These are phyloP conservation scores for Capronia americana DNA, from an alignment of 2,329 filamentous ascomycete genomes.

Conservation along the genomic window DNA sequence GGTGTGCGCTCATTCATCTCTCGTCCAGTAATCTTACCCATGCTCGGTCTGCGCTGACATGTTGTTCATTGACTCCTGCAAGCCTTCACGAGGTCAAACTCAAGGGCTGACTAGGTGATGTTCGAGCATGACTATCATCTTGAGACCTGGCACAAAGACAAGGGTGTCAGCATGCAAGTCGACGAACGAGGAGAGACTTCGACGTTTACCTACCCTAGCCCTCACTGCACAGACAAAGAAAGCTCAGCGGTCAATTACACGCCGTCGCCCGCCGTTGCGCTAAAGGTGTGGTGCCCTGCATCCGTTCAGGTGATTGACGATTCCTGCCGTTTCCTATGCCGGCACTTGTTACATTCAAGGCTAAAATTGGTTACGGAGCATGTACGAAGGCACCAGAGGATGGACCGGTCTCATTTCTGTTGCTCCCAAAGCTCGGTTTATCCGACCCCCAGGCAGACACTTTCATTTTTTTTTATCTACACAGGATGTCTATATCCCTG, in stretches of 20 bases:
- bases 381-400: not conserved
- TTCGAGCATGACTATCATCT: not conserved
- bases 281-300: constrained; percentile 11
- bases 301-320: constrained; percentile 19
- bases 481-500: not conserved
- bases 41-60: too few species aligned
- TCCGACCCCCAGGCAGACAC: not conserved
- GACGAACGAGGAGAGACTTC: not conserved
- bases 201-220: not conserved
- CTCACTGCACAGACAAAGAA: not conserved
- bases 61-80: not conserved
- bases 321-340: constrained; percentile 10
- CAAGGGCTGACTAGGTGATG: not conserved
- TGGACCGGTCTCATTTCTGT: not conserved
- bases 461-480: not conserved
- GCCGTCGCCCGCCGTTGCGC: not conserved
- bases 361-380: not conserved
- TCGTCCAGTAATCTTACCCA: not conserved
- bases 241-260: not conserved
- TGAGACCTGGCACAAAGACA: constrained; percentile 6
- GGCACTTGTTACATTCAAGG: constrained; percentile 8
- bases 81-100: not conserved
- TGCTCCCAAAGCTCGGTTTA: not conserved
- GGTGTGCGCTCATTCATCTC: not conserved
- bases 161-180: constrained; percentile 7